Conservation (phyloP, 2,329 filamentous ascomycete genomes). For the Ceratocystis variospora region DNA sequence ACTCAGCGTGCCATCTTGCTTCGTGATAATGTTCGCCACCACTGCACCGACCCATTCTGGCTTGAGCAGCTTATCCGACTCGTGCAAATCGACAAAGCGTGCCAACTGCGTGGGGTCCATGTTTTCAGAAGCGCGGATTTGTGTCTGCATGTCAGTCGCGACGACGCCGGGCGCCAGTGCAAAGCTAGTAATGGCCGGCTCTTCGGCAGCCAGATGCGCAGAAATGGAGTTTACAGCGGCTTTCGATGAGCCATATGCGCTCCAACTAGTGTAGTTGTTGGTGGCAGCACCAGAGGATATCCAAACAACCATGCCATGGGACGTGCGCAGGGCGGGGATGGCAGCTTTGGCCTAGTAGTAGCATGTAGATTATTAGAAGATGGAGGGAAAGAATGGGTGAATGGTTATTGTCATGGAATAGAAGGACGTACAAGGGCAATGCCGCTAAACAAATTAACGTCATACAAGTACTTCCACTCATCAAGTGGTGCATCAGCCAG, state of each 20-base stretch:
- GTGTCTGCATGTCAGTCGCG: slow-evolving; percentile 81
- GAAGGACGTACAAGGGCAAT: slow-evolving; percentile 52
- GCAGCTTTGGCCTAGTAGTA: slow-evolving; percentile 50
- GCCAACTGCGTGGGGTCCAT: slow-evolving; percentile 48
- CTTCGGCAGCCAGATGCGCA: slow-evolving; percentile 58
- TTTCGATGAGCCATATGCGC: slow-evolving; percentile 69
- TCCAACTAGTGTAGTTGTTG: slow-evolving; percentile 58
- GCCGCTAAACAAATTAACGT: slow-evolving; percentile 77
- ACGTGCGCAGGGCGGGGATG: slow-evolving; percentile 52
- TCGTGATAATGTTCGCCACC: slow-evolving; percentile 63
- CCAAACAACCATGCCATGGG: slow-evolving; percentile 59
- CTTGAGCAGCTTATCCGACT: slow-evolving; percentile 56
- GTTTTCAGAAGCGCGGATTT: slow-evolving; percentile 49
- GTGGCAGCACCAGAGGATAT: slow-evolving; percentile 65
- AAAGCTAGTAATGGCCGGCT: slow-evolving; percentile 59
- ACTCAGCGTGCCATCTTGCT: slow-evolving; percentile 51
- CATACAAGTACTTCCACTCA: slow-evolving; percentile 63
- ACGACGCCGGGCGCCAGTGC: slow-evolving; percentile 67
- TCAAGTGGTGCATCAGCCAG: slow-evolving; percentile 53
- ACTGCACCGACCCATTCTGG: slow-evolving; percentile 77
- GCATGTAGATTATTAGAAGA: not conserved
- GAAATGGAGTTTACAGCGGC: slow-evolving; percentile 71
- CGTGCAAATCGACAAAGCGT: slow-evolving; percentile 55
- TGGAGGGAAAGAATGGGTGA: not conserved
- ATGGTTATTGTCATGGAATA: not conserved